phyloP scores from a whole-genome alignment of 257 asterid species.

The Eustoma russellianum region DNA sequence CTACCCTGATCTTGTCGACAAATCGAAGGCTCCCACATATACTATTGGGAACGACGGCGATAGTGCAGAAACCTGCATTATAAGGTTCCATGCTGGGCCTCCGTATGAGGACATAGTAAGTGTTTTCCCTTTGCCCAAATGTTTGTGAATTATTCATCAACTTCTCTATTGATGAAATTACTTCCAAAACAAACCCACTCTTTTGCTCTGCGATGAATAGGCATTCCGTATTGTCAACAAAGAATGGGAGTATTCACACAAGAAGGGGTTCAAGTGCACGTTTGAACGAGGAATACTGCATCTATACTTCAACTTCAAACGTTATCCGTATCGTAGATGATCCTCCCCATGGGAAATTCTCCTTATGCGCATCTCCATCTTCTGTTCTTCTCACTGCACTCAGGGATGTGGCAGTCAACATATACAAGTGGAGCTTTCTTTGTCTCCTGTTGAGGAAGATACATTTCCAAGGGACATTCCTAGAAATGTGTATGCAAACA shows the following conservation, averaged over 20 bases:
- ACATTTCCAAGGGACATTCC: too few species aligned
- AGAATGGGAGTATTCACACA: conserved; percentile 85
- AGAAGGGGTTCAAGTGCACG: conserved; percentile 75
- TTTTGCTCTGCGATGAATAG: conserved; percentile 16
- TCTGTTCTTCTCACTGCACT: too few species aligned
- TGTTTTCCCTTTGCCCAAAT: background rate
- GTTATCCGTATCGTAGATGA: conserved; percentile 72
- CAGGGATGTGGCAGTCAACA: too few species aligned
- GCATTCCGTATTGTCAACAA: conserved; percentile 73
- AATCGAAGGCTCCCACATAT: conserved; percentile 60
- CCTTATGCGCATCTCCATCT: too few species aligned
- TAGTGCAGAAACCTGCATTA: conserved; percentile 68
- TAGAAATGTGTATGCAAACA: too few species aligned
- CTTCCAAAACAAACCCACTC: background rate
- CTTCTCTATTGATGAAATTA: background rate
- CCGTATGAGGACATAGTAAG: conserved; percentile 84
- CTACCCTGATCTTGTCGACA: conserved; percentile 80
- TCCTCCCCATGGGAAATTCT: background rate
- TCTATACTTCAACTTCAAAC: conserved; percentile 77
- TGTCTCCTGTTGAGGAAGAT: too few species aligned
- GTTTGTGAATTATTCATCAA: background rate
- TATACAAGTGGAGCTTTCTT: too few species aligned
- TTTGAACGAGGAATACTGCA: conserved; percentile 78
- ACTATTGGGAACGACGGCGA: conserved; percentile 76
- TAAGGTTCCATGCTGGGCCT: conserved; percentile 77